Conservation (phyloP, 805 yeast genomes). For the Candida insectorum region DNA sequence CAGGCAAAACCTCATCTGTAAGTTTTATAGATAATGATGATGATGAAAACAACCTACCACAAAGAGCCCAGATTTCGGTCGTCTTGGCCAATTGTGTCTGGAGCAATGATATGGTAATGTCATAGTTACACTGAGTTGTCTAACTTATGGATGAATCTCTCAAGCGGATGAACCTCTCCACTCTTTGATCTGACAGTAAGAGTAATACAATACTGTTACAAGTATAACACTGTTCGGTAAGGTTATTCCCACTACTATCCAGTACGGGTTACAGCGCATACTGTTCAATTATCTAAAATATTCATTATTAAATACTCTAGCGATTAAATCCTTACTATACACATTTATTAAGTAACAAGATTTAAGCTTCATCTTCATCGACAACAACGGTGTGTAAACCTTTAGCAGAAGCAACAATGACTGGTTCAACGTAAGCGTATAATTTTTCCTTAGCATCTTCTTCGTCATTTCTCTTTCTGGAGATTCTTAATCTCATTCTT, state of each 20-base stretch:
- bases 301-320: slow-evolving; percentile 7
- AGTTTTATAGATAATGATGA: no score
- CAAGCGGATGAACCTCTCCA: no score
- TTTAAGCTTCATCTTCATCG: slow-evolving; percentile 57
- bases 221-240: no score
- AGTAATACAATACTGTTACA: no score
- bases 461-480: slow-evolving; percentile 99
- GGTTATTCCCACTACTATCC: no score
- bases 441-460: slow-evolving; percentile 98
- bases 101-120: slow-evolving; percentile 69
- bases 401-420: slow-evolving; percentile 89
- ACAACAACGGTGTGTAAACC: slow-evolving; percentile 98
- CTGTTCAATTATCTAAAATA: slow-evolving; percentile 5
- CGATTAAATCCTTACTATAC: slow-evolving; percentile 16
- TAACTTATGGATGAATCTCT: slow-evolving; percentile 1
- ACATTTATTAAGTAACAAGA: slow-evolving; percentile 14
- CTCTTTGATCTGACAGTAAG: no score
- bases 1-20: no score
- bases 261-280: no score
- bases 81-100: slow-evolving; percentile 50
- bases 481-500: slow-evolving; percentile 98
- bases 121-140: slow-evolving; percentile 80
- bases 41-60: no score
- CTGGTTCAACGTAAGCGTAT: slow-evolving; percentile 98
- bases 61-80: slow-evolving; percentile 39